Conservation (phyloP, 257 asterid genomes). For the Rehmannia glutinosa region DNA sequence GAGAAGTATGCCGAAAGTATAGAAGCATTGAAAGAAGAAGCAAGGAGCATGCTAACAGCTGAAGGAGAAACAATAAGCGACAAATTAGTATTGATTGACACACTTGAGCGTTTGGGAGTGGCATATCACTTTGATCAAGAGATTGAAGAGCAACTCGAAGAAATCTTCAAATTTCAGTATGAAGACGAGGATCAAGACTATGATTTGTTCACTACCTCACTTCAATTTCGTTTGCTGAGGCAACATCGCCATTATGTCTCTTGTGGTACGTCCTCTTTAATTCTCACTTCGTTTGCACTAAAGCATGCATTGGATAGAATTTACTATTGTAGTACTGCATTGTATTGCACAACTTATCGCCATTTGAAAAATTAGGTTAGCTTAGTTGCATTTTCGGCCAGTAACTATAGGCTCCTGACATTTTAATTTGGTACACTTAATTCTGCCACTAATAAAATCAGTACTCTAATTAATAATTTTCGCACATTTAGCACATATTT, state of each 20-base stretch:
- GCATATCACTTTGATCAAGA: constrained; percentile 11
- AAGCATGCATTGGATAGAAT: no score
- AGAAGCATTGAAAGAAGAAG: constrained; percentile 6
- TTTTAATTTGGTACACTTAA: no score
- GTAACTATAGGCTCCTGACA: no score
- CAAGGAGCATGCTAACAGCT: not conserved
- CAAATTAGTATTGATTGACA: not conserved
- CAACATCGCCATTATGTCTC: not conserved
- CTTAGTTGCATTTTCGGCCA: no score
- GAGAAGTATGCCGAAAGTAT: not conserved
- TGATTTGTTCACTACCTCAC: constrained; percentile 3
- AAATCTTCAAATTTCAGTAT: not conserved
- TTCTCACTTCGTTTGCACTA: not conserved
- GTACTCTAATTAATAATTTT: no score
- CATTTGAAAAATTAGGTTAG: no score
- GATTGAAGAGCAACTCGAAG: constrained; percentile 1
- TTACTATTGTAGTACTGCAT: no score
- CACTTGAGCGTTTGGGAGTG: constrained; percentile 20
- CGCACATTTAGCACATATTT: no score
- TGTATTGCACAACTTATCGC: no score
- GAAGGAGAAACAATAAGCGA: not conserved
- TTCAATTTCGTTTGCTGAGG: constrained; percentile 7
- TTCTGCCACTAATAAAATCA: no score
- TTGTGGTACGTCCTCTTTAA: not conserved
- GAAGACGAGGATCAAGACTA: not conserved